These are phyloP conservation scores for Lactarius vividus DNA, from an alignment of 768 basidiomycete species.

Conservation along the genomic window DNA sequence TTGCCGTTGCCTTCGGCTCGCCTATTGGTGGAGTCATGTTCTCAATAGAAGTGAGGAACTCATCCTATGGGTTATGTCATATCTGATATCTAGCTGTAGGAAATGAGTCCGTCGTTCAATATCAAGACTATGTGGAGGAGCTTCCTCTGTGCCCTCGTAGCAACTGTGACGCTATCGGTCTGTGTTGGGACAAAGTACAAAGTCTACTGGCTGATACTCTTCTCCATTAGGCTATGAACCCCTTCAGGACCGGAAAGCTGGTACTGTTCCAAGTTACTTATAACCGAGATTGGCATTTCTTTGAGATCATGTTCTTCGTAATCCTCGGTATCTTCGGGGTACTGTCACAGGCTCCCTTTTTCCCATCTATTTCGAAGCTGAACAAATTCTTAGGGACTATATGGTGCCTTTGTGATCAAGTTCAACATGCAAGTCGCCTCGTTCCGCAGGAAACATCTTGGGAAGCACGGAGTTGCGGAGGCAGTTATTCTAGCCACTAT, in stretches of 20 bases:
- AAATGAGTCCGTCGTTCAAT: conserved; percentile 98
- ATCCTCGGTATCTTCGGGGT: conserved; percentile 96
- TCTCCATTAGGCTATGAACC: conserved; percentile 82
- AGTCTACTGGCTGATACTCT: not conserved
- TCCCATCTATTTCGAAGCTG: not conserved
- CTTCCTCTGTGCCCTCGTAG: conserved; percentile 95
- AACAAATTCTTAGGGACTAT: conserved; percentile 66
- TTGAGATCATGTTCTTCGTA: conserved; percentile 95
- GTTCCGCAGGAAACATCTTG: conserved; percentile 88
- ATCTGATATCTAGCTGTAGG: conserved; percentile 46
- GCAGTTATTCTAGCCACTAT: conserved; percentile 83
- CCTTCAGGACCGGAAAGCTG: conserved; percentile 95
- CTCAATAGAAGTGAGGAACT: conserved; percentile 79
- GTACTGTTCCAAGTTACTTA: conserved; percentile 98
- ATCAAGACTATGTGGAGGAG: conserved; percentile 99
- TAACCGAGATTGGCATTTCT: conserved; percentile 98
- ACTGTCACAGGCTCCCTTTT: conserved; percentile 9
- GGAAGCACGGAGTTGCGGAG: conserved; percentile 81
- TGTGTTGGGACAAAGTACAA: conserved; percentile 35
- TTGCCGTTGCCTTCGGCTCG: conserved; percentile 97
- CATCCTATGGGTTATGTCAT: not conserved
- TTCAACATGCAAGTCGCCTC: conserved; percentile 95
- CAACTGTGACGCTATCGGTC: conserved; percentile 93
- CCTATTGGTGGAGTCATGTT: conserved; percentile 98
- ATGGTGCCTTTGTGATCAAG: conserved; percentile 95